Evolutionary conservation across 495 filamentous ascomycete species (phyloP), one percentile per base, ranked within the genome.

Genomic region (Xylaria nigripes): DNA sequence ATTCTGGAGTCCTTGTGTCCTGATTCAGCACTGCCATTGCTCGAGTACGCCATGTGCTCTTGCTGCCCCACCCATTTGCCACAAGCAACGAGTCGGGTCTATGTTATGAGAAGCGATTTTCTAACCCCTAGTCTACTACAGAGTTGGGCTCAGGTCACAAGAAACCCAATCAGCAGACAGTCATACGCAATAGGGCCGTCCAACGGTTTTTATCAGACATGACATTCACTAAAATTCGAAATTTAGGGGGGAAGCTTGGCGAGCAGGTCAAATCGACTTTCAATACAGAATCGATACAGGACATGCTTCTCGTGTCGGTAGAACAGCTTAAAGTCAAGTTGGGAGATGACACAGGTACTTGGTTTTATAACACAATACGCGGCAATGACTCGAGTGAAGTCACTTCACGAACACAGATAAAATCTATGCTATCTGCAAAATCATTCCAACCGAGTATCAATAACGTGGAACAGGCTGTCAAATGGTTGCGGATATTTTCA

Each of bases 351-450:
- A 94, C 85, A 2, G 91, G 89, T 15, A 72, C 80, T 6, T 97
- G 92, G 90, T 76, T 98, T 21, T 91, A 95, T 71, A 79, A 86
- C 49, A 84, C 85, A 18, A 84, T 96, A 41, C 83, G 94, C 0
- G 93, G 93, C 0, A 82, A 89, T 48, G 93, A 98, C 65, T 68
- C 71, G 38, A 94, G 85, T 63, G 90, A 95, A 70, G 90, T 97
- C 59, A 96, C 89, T 61, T 77, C 90, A 32, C 81, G 93, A 54
- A 96, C 90, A 12, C 86, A 90, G 61, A 95, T 96, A 66, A 96
- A 97, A 64, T 91, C 86, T 19, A 98, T 98, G 93, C 78, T 96
- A n/a, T 95, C 89, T 1, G 91, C 93, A 42, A 98, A 98, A 64
- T 93, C 90, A 0, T 98, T 98, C 59, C 80, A 90, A 6, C 93